These are phyloP conservation scores for Solanum etuberosum DNA, from an alignment of 257 asterid species.

Conservation along the genomic window DNA sequence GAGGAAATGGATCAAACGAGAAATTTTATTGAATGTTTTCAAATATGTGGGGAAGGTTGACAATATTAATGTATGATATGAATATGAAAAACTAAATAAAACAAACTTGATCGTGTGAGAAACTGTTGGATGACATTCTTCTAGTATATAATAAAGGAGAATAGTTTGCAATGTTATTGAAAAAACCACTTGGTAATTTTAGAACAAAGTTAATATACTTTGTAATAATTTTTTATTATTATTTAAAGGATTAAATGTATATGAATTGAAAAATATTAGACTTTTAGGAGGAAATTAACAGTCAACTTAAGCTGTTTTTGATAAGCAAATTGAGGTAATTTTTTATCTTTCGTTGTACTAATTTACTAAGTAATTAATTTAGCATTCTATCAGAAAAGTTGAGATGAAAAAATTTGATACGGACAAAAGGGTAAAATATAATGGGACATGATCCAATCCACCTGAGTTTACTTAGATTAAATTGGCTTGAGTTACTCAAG, in stretches of 20 bases:
- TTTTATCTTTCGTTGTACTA: background rate
- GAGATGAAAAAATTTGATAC: background rate
- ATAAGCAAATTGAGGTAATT: constrained; percentile 22
- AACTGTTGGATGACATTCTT: constrained; percentile 2
- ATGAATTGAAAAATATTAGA: too few species aligned
- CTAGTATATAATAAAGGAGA: background rate
- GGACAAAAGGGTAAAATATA: background rate
- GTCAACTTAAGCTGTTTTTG: background rate
- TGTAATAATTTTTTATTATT: too few species aligned
- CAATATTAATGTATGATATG: too few species aligned
- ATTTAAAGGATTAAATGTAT: too few species aligned
- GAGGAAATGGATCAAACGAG: too few species aligned
- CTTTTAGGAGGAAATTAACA: too few species aligned
- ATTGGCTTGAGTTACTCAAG: background rate
- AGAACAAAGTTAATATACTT: too few species aligned
- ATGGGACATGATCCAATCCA: background rate
- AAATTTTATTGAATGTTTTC: too few species aligned
- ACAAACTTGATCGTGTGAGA: constrained; percentile 43
- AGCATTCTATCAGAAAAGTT: background rate
- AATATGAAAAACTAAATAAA: background rate
- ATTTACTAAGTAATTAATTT: background rate
- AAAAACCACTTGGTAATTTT: too few species aligned
- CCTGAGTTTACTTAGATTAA: background rate
- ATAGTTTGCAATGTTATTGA: too few species aligned
- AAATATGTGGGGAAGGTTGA: too few species aligned